Conservation (phyloP, 2,329 filamentous ascomycete genomes). For the Curvularia hawaiiensis region DNA sequence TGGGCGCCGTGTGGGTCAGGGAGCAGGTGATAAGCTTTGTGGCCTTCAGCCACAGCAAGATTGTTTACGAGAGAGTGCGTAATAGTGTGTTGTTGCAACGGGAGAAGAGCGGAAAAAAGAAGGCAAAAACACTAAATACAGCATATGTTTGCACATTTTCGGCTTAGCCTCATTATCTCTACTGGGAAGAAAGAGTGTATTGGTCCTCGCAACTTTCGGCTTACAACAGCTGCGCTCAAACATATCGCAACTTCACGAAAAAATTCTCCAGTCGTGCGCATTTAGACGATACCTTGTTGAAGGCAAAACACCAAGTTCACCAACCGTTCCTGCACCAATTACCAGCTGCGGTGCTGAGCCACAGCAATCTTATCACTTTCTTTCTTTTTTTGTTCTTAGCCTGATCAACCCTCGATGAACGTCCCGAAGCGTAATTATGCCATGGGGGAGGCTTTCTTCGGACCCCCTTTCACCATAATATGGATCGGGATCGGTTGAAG, state of each 20-base stretch:
- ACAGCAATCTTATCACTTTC: constrained; percentile 6
- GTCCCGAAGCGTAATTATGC: constrained; percentile 2
- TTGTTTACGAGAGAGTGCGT: background rate
- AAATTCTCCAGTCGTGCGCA: background rate
- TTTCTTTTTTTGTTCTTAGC: constrained; percentile 9
- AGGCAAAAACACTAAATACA: constrained; percentile 1
- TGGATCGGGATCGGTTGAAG: constrained; percentile 4
- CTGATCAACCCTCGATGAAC: constrained; percentile 2
- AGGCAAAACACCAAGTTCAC: background rate
- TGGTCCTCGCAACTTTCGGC: background rate
- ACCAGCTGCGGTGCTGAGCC: background rate
- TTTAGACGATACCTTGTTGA: background rate
- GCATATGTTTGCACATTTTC: constrained; percentile 1
- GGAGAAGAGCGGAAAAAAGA: constrained; percentile 1
- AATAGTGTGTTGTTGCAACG: constrained; percentile 4
- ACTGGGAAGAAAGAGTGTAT: background rate
- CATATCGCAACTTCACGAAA: background rate
- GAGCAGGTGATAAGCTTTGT: background rate
- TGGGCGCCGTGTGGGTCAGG: background rate
- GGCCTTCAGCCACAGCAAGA: background rate
- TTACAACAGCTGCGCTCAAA: constrained; percentile 5
- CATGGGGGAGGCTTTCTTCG: constrained; percentile 4
- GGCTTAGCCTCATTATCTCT: background rate
- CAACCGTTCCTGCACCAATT: background rate
- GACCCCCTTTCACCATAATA: constrained; percentile 5